These are phyloP conservation scores for Auricularia sp. DNA, from an alignment of 768 basidiomycete genomes.

Conservation along the genomic window DNA sequence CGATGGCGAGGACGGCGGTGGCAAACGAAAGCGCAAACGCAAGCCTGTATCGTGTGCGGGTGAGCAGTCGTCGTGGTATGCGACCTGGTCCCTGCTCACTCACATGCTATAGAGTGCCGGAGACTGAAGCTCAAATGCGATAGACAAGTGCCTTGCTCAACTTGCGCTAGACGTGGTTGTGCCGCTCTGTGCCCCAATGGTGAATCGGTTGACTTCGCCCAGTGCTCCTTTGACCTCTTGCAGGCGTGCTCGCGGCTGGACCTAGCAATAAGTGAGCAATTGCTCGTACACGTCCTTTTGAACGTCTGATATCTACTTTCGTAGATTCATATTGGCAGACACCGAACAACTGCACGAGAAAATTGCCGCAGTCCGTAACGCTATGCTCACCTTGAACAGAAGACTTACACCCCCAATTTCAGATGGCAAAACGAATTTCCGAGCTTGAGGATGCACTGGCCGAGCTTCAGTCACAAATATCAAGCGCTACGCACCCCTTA, in stretches of 20 bases:
- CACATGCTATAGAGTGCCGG: not conserved
- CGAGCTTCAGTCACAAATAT: conserved; percentile 15
- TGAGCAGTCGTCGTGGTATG: too few relatives aligned
- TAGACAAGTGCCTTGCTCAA: conserved; percentile 42
- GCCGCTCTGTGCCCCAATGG: conserved; percentile 50
- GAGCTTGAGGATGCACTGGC: conserved; percentile 38
- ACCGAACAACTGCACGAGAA: conserved; percentile 38
- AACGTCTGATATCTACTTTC: not conserved
- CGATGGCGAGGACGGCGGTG: too few relatives aligned
- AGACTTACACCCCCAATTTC: too few relatives aligned
- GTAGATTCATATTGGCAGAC: conserved; percentile 43
- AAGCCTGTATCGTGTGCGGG: too few relatives aligned
- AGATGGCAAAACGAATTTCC: conserved; percentile 30
- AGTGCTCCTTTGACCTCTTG: not conserved
- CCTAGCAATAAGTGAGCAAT: conserved; percentile 44
- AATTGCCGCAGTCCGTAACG: conserved; percentile 23
- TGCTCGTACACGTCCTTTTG: not conserved
- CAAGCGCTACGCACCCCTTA: conserved; percentile 14
- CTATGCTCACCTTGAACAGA: too few relatives aligned
- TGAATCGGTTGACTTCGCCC: conserved; percentile 7
- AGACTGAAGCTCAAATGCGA: conserved; percentile 42
- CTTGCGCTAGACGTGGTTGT: conserved; percentile 52
- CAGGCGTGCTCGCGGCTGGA: conserved; percentile 41
- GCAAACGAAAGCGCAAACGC: too few relatives aligned
- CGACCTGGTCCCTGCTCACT: too few relatives aligned